Base-by-base conservation (phyloP, 1,284 basidiomycete genomes). In the Ceratobasidium sp. region DNA sequence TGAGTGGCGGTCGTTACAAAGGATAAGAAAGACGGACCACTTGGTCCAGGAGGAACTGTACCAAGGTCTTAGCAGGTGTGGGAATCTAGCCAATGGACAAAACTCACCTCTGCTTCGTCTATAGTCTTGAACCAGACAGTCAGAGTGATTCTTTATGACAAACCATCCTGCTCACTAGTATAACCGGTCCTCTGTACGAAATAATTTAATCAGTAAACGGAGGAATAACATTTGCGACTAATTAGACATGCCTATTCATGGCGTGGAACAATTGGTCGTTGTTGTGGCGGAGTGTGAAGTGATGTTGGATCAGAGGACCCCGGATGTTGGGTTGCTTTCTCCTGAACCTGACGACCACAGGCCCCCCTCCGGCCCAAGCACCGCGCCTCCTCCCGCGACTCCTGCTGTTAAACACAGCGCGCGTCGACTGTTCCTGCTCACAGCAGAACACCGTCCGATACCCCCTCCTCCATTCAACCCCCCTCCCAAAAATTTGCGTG, bases 1-100 rank as follows among this genome's bases (percentile, higher is more conserved):
- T 56, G 24, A 66, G 24, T 47, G 33, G 57, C 2, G 45, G 48
- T 41, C n/a, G n/a, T 41, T 33, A 17, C 3, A 36, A 64, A 27
- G 2, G n/a, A 41, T 22, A 59, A 45, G 45, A n/a, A n/a, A 2
- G 19, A 48, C 48, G 9, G 41, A 75, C 75, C 63, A 76, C 74
- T 65, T 76, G 75, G 60, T 76, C 75, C 17, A 76, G 75, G 44
- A 76, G 75, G 50, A 53, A 76, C 73, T 75, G 36, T 33, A 6
- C n/a, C 27, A 29, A 29, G 19, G 27, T 9, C 31, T 62, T 19
- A 69, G 65, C n/a, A 33, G 47, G 51, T 66, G 51, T 41, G 65
- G 63, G 45, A 59, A 41, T 48, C n/a, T 64, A 31, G 60, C 15
- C 29, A 50, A 22, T 45, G 33, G 24, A 24, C 24, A n/a, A 14